Evolutionary conservation across 169 alveolate species (phyloP).

Genomic region (Plasmodium coatneyi): DNA sequence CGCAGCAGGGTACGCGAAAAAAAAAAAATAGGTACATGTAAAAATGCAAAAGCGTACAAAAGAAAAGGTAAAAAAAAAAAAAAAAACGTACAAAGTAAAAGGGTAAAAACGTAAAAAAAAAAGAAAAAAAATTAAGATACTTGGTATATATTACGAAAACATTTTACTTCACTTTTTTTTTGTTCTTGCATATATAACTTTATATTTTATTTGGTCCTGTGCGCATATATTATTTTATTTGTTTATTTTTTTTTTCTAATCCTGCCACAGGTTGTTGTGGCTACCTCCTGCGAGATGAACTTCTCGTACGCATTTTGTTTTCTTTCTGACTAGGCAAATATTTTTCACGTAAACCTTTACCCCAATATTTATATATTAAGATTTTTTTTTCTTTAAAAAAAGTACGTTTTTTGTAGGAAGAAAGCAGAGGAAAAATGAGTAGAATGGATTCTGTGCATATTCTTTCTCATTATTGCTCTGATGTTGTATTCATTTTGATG

Average conservation of each 20-base stretch:
- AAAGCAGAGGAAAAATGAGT: background rate
- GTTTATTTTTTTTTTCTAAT: background rate
- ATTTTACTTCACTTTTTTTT: background rate
- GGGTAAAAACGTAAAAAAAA: background rate
- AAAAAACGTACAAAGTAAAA: background rate
- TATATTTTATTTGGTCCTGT: background rate
- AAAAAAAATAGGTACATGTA: background rate
- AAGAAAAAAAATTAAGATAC: background rate
- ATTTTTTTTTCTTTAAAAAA: background rate
- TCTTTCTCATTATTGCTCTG: background rate
- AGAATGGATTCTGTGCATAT: conserved; percentile 4
- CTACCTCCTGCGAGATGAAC: background rate
- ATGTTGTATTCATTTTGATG: background rate
- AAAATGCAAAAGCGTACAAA: background rate
- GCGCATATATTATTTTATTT: background rate
- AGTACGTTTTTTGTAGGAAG: background rate
- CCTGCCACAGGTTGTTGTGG: conserved; percentile 1
- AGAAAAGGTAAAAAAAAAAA: conserved; percentile 7
- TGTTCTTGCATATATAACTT: background rate
- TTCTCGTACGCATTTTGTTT: background rate
- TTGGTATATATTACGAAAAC: background rate
- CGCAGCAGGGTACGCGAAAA: background rate
- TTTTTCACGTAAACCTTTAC: background rate
- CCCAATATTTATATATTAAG: background rate
- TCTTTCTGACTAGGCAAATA: background rate